Conservation (phyloP, 2,329 filamentous ascomycete species). For the Thermoascus crustaceus region DNA sequence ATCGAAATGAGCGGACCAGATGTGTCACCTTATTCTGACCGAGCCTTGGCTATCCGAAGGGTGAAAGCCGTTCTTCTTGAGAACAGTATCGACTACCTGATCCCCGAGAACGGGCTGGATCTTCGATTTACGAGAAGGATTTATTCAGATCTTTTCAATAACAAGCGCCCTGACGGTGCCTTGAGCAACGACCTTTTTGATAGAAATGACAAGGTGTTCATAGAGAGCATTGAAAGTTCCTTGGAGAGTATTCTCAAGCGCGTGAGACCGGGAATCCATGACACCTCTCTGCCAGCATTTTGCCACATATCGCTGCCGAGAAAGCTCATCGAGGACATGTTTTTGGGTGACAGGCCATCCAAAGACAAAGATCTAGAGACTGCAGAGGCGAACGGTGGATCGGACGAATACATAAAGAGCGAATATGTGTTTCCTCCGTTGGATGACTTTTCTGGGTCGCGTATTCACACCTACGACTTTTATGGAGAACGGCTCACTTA, state of each 20-base stretch:
- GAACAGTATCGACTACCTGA: conserved; percentile 29
- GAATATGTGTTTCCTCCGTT: conserved; percentile 30
- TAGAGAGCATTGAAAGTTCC: conserved; percentile 16
- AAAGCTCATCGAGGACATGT: conserved; percentile 13
- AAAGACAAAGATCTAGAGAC: not conserved
- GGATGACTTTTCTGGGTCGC: conserved; percentile 19
- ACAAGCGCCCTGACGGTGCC: not conserved
- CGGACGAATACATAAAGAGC: conserved; percentile 11
- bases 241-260: conserved; percentile 15
- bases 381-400: not conserved
- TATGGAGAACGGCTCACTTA: conserved; percentile 24
- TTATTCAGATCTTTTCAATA: conserved; percentile 20
- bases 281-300: conserved; percentile 22
- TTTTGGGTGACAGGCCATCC: no score
- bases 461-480: conserved; percentile 25
- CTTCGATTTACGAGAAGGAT: conserved; percentile 31
- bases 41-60: conserved; percentile 17
- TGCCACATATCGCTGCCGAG: conserved; percentile 23
- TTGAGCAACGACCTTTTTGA: not conserved
- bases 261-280: conserved; percentile 6
- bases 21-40: conserved; percentile 2
- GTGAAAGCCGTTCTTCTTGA: conserved; percentile 23
- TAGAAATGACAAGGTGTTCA: conserved; percentile 4
- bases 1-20: conserved; percentile 8
- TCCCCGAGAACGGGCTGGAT: conserved; percentile 31